phyloP scores from a whole-genome alignment of 139 green algal species.

The Picocystis salinarum region DNA sequence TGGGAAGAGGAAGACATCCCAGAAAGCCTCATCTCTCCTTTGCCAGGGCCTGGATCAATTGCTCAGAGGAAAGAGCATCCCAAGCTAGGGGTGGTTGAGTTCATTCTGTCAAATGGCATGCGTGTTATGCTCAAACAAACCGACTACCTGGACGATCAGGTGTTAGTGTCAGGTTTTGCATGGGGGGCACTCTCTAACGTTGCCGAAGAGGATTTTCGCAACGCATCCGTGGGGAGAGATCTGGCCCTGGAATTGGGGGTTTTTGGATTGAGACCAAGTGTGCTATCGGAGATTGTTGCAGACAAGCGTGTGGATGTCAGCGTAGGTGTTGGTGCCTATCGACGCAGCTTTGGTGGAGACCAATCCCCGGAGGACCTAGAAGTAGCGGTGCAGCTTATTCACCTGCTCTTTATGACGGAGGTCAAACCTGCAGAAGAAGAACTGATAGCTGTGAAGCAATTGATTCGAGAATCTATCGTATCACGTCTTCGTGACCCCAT shows the following conservation, averaged over 20 bases:
- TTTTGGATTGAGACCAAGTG: slow-evolving; percentile 47
- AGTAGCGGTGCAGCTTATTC: slow-evolving; percentile 48
- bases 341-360: slow-evolving; percentile 35
- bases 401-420: slow-evolving; percentile 43
- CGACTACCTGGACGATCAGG: slow-evolving; percentile 58
- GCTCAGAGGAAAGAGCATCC: slow-evolving; percentile 1
- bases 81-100: slow-evolving; percentile 28
- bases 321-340: slow-evolving; percentile 31
- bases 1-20: slow-evolving; percentile 18
- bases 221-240: slow-evolving; percentile 10
- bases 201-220: slow-evolving; percentile 23
- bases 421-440: slow-evolving; percentile 18
- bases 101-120: slow-evolving; percentile 66
- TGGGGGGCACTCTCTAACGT: slow-evolving; percentile 48
- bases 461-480: slow-evolving; percentile 27
- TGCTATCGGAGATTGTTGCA: slow-evolving; percentile 42
- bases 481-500: slow-evolving; percentile 39
- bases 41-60: not conserved
- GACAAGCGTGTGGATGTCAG: slow-evolving; percentile 25
- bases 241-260: slow-evolving; percentile 53
- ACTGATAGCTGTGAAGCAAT: slow-evolving; percentile 12
- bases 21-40: not conserved
- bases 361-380: slow-evolving; percentile 48
- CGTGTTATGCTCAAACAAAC: slow-evolving; percentile 37
- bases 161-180: slow-evolving; percentile 47